Base-by-base conservation (phyloP, 371 early-diverging fungal species). In the Saksenaea vasiformis region DNA sequence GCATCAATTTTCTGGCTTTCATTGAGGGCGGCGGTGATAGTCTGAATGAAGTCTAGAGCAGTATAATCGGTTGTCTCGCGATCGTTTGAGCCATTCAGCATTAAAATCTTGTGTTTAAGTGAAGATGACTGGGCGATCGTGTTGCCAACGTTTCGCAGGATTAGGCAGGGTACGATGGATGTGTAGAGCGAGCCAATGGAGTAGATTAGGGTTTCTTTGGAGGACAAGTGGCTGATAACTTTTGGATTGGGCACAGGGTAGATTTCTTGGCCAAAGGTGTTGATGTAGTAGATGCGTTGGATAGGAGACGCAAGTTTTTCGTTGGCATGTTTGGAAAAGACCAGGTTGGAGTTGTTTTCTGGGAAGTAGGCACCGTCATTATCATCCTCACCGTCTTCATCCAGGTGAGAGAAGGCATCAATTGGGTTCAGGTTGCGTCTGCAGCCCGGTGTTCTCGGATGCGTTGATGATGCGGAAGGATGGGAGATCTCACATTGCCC, bases 401-500 rank as follows among this genome's bases (percentile, higher is more conserved):
- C 67, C 38, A 62, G 58, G 15, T 59, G 47, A 7, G 69, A 69
- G 44, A 67, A 69, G 24, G 65, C 62, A 56, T 73, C 70, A 54
- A 73, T 74, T 0, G 68, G 70, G 31, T 70, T 70, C 36, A 58
- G 62, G 1, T 24, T 47, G 28, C 53, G 56, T 39, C 24, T 19
- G 22, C 22, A 17, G 15, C n/a, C 43, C 44, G 38, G 41, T 13
- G 14, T 10, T 64, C 56, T 59, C 11, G 71, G 69, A 51, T 67
- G 67, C 7, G n/a, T 35, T 17, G 41, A 36, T 17, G 41, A 26
- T 1, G 60, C 51, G 5, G 77, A 69, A 34, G 88, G 88, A 70
- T 88, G 88, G 1, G 85, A 84, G 31, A 88, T 89, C 51, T 86
- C 87, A 55, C 87, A 87, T 59, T 90, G 90, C 2, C 90, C 90